Evolutionary conservation across 2,329 filamentous ascomycete species (phyloP), one percentile per base, ranked within the genome.

Genomic region (Colletotrichum plurivorum): DNA sequence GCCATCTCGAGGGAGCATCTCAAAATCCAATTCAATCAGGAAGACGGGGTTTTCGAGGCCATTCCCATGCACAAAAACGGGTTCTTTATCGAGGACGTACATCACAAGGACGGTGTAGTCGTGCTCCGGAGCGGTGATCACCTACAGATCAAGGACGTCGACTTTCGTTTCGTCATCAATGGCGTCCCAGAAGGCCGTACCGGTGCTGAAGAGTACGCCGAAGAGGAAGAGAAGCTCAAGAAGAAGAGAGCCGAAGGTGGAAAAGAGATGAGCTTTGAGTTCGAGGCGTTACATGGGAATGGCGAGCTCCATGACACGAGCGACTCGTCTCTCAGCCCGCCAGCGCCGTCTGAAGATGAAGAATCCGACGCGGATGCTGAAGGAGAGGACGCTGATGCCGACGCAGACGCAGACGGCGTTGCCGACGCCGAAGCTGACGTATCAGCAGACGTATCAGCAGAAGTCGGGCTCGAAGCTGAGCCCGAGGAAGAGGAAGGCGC

Each of bases 1-100:
- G 88, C 87, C 58, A 94, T 95, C 63, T 95, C 93, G 4, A 85
- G 92, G 70, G 84, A 92, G 73, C 93, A 95, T 77, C 83, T 93
- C 56, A 91, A 90, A 74, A 93, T 95, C 73, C 83, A 87, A 54
- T 95, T 91, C 80, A 92, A 93, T 74, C 84, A 87, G 70, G 82
- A 88, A 13, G 84, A 84, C 48, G 84, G 88, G 20, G 82, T 88
- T 7, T 95, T 93, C 74, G 89, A 93, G 75, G 88, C 92, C 54
- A 83, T 85, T 25, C 85, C 87, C 0, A 74, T 89, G 9, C 87
- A 89, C 72, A 85, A 84, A 71, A 94, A 94, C 73, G 92, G 92
- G 6, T 90, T 92, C 74, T 92, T 93, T 75, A 86, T 89, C 71
- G 87, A 92, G 61, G 90, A 91, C 54, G 80, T 83, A 4, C 85